phyloP scores from a whole-genome alignment of 768 basidiomycete genomes.

The Panellus pusillus region DNA sequence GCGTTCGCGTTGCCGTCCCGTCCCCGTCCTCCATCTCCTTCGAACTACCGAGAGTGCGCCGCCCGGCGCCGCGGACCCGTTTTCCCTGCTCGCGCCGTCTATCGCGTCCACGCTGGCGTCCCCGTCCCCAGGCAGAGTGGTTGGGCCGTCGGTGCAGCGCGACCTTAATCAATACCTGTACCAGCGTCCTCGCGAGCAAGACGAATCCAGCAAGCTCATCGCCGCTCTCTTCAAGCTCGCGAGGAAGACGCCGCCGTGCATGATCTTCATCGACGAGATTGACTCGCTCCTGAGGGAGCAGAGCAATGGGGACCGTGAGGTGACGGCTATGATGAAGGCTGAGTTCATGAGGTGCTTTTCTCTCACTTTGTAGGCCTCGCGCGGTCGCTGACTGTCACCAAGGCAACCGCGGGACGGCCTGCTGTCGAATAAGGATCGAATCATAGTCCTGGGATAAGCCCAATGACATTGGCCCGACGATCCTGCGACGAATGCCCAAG shows the following conservation, averaged over 20 bases:
- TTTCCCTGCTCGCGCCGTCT: no score
- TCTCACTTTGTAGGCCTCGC: not conserved
- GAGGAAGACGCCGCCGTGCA: slow-evolving; percentile 88
- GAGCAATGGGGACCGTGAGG: slow-evolving; percentile 89
- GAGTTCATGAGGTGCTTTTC: slow-evolving; percentile 6
- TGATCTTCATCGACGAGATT: slow-evolving; percentile 99
- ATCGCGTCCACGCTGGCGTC: no score
- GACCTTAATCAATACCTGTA: slow-evolving; percentile 89
- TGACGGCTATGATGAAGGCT: slow-evolving; percentile 98
- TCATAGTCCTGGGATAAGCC: slow-evolving; percentile 89
- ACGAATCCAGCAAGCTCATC: slow-evolving; percentile 93
- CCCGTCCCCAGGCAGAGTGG: no score
- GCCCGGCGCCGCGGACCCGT: no score
- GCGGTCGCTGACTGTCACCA: slow-evolving; percentile 1
- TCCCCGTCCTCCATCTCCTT: no score
- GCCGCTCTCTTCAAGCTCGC: slow-evolving; percentile 93
- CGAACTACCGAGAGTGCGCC: no score
- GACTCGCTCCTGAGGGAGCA: slow-evolving; percentile 92
- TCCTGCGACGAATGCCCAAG: slow-evolving; percentile 97
- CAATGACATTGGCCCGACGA: slow-evolving; percentile 85
- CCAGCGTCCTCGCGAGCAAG: slow-evolving; percentile 76
- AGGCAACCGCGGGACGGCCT: slow-evolving; percentile 98
- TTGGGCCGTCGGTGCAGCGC: no score
- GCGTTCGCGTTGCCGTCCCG: no score
- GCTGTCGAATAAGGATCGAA: slow-evolving; percentile 74